Evolutionary conservation across 1,139 yeast genomes (phyloP), one percentile per base, ranked within the genome.

Genomic region (Yamadazyma buinensis): DNA sequence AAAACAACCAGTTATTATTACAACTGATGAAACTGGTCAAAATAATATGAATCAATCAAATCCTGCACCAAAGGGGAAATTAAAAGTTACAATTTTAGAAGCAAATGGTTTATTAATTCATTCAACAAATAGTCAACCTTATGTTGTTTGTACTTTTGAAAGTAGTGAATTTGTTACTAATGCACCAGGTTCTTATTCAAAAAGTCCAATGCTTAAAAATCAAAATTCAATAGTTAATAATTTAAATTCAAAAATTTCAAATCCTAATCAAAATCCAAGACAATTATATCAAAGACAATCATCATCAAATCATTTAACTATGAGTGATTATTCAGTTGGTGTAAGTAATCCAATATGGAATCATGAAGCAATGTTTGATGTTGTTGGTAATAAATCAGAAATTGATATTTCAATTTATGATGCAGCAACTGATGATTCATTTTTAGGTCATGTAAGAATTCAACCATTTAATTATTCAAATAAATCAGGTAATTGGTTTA

Each of bases 61-160:
- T 36, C 55, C 54, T 33, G 47, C 44, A 15, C 87, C 88, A 32
- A 76, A 84, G 56, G 97, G 97, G 30, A 85, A 84, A 55, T 71
- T 92, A 35, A 78, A 79, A 49, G 88, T 92, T 32, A 77, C 77
- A 31, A 87, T 92, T 46, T 67, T 84, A 26, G 92, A 86, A 55
- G 97, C 96, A 3, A 74, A 72, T 39, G 81, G 78, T 46, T 67
- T 88, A 42, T 64, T 72, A 29, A 75, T 80, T 20, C 65, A 67
- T 35, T 61, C 76, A 3, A 39, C 51, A 23, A 64, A 72, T 44
- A 60, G 59, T 29, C 82, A 78, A 48, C 96, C 96, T 3, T 90
- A 90, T 56, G 96, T 86, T 17, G 96, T 90, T 23, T 86, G 95
- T 57, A 85, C 95, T 2, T 90, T 85, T 62, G 96, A 88, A 55